Conservation (phyloP, 1,284 basidiomycete species). For the Dichomitus squalens region DNA sequence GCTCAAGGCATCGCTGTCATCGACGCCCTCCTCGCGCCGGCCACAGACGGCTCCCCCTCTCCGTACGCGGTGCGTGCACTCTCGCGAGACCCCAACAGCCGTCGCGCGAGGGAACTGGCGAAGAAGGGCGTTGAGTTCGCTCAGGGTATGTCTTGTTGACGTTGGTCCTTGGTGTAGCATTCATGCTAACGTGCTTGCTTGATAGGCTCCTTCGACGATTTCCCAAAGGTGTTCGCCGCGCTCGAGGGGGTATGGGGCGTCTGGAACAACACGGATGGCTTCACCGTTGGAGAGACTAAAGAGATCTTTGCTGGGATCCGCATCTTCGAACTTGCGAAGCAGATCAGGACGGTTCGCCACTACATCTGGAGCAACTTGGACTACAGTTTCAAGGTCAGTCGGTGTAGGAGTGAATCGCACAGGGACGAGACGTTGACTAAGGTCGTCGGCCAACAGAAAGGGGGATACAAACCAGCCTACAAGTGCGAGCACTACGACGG, state of each 20-base stretch:
- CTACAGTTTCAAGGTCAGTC: slow-evolving; percentile 44
- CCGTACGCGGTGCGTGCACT: slow-evolving; percentile 50
- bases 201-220: slow-evolving; percentile 34
- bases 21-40: slow-evolving; percentile 41
- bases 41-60: slow-evolving; percentile 41
- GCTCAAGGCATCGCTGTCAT: slow-evolving; percentile 52
- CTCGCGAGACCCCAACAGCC: slow-evolving; percentile 43
- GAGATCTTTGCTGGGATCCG: slow-evolving; percentile 47
- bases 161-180: not conserved
- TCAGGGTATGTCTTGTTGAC: slow-evolving; percentile 35
- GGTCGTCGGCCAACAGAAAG: slow-evolving; percentile 29
- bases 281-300: slow-evolving; percentile 45
- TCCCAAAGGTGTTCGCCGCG: slow-evolving; percentile 34
- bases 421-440: not conserved
- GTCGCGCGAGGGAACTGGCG: slow-evolving; percentile 40
- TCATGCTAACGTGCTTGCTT: not conserved
- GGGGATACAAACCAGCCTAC: slow-evolving; percentile 38
- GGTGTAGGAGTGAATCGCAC: not conserved
- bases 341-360: slow-evolving; percentile 41
- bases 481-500: slow-evolving; percentile 33
- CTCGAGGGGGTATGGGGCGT: slow-evolving; percentile 47
- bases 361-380: slow-evolving; percentile 52
- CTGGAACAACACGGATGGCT: slow-evolving; percentile 50
- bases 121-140: slow-evolving; percentile 44
- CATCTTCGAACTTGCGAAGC: slow-evolving; percentile 51